Base-by-base conservation (phyloP, 1,284 basidiomycete genomes). In the Agroathelia rolfsii region DNA sequence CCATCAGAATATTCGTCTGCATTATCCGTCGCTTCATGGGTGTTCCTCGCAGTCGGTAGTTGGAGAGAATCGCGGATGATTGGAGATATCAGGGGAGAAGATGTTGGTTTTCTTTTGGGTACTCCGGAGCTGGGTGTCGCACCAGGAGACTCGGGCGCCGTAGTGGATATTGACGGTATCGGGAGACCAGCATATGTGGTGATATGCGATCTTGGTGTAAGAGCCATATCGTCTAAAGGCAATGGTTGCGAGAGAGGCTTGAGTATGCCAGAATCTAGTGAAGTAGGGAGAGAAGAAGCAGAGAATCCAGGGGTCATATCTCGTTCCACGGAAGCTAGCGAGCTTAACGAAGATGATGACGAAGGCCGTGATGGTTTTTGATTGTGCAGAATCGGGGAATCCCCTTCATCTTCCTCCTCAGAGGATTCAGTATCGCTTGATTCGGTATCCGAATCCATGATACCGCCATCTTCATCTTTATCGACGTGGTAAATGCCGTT, bases 401-500 rank as follows among this genome's bases (percentile, higher is more conserved):
- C 16, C 7, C 15, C 30, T 11, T 11, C 30, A 17, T 6, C 13
- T 21, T 31, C 12, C 30, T 23, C 18, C n/a, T 11, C 10, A 18
- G n/a, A 14, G 10, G 18, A 18, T 20, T 10, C 11, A n/a, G 28
- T 6, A 9, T 30, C 28, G 9, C 23, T n/a, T 9, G 23, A 24
- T 9, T 24, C 23, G n/a, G 9, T 24, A 24, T 24, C n/a, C n/a
- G n/a, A n/a, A n/a, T n/a, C n/a, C n/a, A n/a, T n/a, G n/a, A n/a
- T n/a, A n/a, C n/a, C n/a, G n/a, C n/a, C n/a, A n/a, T n/a, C n/a
- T n/a, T n/a, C n/a, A n/a, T n/a, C n/a, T n/a, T n/a, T n/a, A n/a
- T n/a, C n/a, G 44, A 53, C 50, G 41, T 62, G 52, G 47, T 72
- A 67, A 35, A 64, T 45, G 7, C 80, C 80, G 46, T 87, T 75